These are phyloP conservation scores for Hyphopichia buzzinii DNA, from an alignment of 1,139 yeast species.

Conservation along the genomic window DNA sequence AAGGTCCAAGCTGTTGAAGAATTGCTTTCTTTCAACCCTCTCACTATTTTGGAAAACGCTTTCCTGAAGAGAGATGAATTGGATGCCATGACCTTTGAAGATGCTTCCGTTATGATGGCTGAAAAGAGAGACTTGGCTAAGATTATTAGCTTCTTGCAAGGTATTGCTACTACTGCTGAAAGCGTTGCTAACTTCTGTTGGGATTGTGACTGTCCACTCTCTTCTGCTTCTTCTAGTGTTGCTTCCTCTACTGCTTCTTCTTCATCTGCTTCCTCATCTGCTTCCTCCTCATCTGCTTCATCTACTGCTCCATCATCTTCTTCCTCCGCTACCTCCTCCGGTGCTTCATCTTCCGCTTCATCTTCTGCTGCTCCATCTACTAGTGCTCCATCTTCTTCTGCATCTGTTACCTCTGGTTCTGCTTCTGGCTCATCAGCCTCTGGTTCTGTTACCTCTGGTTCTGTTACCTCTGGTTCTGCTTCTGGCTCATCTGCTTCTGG, in stretches of 20 bases:
- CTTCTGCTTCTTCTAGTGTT: conserved; percentile 6
- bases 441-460: conserved; percentile 4
- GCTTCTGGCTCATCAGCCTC: conserved; percentile 5
- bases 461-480: conserved; percentile 1
- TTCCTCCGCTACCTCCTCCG: conserved; percentile 1
- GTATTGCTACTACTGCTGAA: conserved; percentile 13
- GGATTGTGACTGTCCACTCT: conserved; percentile 21
- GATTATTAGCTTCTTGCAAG: conserved; percentile 9
- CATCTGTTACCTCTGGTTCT: conserved; percentile 6
- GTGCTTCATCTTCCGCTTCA: conserved; percentile 4
- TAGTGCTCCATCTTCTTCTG: conserved; percentile 7
- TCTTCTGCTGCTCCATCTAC: conserved; percentile 7
- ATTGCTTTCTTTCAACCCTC: conserved; percentile 3
- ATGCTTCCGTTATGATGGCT: conserved; percentile 7
- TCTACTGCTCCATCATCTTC: conserved; percentile 8
- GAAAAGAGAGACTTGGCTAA: conserved; percentile 11
- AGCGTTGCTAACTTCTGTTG: conserved; percentile 19
- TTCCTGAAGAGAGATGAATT: conserved; percentile 4
- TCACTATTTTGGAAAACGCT: background rate
- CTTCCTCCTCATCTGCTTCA: conserved; percentile 9
- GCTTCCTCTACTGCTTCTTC: conserved; percentile 5
- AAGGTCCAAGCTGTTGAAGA: conserved; percentile 6
- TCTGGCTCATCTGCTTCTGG: conserved; percentile 5
- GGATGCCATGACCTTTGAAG: conserved; percentile 7
- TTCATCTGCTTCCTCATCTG: conserved; percentile 14